phyloP scores from a whole-genome alignment of 2,329 filamentous ascomycete species.

The Paracamarosporium sp. region DNA sequence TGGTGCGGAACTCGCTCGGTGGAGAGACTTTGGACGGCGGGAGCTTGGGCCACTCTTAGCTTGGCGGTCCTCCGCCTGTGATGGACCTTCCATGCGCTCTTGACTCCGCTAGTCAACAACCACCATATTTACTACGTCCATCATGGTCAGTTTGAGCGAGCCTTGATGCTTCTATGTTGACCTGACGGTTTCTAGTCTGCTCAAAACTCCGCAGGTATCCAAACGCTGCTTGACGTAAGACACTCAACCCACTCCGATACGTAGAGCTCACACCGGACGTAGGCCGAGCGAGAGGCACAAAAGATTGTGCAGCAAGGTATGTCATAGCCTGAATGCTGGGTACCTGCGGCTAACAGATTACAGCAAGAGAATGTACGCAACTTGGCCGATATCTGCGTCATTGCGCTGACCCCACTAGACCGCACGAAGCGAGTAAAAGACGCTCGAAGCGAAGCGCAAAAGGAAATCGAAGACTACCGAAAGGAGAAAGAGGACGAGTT shows the following conservation, averaged over 20 bases:
- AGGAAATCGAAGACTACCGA: conserved; percentile 94
- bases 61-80: conserved; percentile 24
- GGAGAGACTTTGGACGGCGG: conserved; percentile 22
- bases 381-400: conserved; percentile 7
- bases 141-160: conserved; percentile 37
- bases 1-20: conserved; percentile 3
- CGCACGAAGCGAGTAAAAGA: conserved; percentile 98
- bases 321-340: conserved; percentile 27
- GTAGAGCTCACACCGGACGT: conserved; percentile 46
- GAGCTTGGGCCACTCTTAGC: conserved; percentile 43
- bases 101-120: conserved; percentile 25
- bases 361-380: conserved; percentile 84
- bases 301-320: conserved; percentile 98
- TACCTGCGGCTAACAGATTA: conserved; percentile 18
- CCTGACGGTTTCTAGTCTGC: conserved; percentile 72
- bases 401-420: conserved; percentile 59
- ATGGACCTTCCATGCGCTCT: conserved; percentile 34
- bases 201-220: conserved; percentile 97
- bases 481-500: conserved; percentile 91
- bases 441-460: conserved; percentile 94
- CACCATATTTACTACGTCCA: conserved; percentile 20
- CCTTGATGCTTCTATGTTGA: background rate
- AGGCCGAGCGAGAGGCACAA: conserved; percentile 98
- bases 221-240: conserved; percentile 96
- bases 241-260: conserved; percentile 31